These are phyloP conservation scores for Spirogloea muscicola DNA, from an alignment of 139 green algal genomes.

Conservation along the genomic window DNA sequence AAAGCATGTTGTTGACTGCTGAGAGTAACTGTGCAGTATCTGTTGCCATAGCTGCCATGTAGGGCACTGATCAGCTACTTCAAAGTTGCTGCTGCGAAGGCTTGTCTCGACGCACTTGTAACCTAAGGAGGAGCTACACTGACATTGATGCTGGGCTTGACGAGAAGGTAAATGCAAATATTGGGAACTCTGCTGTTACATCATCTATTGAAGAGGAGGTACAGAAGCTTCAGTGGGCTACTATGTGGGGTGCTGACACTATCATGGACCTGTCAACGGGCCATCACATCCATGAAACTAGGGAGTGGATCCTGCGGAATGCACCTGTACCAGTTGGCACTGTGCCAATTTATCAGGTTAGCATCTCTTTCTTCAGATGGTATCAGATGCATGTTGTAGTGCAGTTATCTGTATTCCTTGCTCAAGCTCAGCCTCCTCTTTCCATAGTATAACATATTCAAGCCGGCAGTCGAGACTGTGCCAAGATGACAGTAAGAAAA, in stretches of 20 bases:
- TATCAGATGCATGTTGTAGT: too few relatives aligned
- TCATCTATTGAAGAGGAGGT: constrained; percentile 95
- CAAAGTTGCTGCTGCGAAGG: too few relatives aligned
- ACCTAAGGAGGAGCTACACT: not conserved
- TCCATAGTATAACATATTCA: too few relatives aligned
- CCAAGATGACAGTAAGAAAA: too few relatives aligned
- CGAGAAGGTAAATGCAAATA: constrained; percentile 94
- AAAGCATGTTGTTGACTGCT: too few relatives aligned
- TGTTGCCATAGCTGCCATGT: too few relatives aligned
- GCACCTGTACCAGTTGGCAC: constrained; percentile 79
- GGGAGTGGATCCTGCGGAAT: constrained; percentile 94
- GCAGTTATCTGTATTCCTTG: too few relatives aligned
- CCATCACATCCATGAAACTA: constrained; percentile 87
- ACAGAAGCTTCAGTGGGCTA: constrained; percentile 91
- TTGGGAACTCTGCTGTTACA: constrained; percentile 87
- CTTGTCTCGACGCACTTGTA: too few relatives aligned
- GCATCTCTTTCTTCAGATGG: not conserved
- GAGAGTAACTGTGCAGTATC: too few relatives aligned
- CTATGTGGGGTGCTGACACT: constrained; percentile 93
- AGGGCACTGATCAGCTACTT: too few relatives aligned
- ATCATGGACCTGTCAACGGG: constrained; percentile 94
- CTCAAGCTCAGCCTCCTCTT: too few relatives aligned
- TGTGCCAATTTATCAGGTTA: constrained; percentile 69
- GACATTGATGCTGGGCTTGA: constrained; percentile 57
- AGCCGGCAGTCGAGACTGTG: too few relatives aligned